Evolutionary conservation across 495 filamentous ascomycete genomes (phyloP).

Genomic region (Annulohypoxylon moriforme): DNA sequence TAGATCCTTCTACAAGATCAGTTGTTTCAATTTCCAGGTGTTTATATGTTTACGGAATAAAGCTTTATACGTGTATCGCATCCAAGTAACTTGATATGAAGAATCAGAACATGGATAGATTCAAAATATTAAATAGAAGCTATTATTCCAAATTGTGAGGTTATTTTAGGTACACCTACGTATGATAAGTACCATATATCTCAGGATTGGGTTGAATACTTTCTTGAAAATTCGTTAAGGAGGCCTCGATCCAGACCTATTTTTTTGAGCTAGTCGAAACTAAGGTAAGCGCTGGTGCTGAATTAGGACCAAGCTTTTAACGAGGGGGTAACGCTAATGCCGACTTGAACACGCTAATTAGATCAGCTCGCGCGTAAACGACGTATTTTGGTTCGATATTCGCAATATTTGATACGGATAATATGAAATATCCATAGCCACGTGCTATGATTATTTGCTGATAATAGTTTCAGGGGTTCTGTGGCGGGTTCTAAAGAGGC

Average conservation of each 20-base stretch:
- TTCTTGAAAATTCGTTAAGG: background rate
- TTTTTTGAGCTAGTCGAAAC: conserved; percentile 3
- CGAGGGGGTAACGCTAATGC: background rate
- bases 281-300: conserved; percentile 1
- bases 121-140: background rate
- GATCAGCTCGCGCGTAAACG: conserved; percentile 2
- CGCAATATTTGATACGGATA: background rate
- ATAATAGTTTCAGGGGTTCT: background rate
- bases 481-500: background rate
- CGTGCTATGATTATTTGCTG: background rate
- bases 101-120: background rate
- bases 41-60: background rate
- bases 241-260: conserved; percentile 22
- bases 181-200: no score
- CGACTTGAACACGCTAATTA: conserved; percentile 1
- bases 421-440: background rate
- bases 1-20: conserved; percentile 40
- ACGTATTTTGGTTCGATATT: background rate
- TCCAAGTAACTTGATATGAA: background rate
- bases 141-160: background rate
- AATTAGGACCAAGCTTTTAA: background rate
- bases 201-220: no score
- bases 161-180: no score
- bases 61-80: background rate
- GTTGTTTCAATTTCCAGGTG: conserved; percentile 17